Base-by-base conservation (phyloP, 805 yeast species). In the Candida gorgasii region DNA sequence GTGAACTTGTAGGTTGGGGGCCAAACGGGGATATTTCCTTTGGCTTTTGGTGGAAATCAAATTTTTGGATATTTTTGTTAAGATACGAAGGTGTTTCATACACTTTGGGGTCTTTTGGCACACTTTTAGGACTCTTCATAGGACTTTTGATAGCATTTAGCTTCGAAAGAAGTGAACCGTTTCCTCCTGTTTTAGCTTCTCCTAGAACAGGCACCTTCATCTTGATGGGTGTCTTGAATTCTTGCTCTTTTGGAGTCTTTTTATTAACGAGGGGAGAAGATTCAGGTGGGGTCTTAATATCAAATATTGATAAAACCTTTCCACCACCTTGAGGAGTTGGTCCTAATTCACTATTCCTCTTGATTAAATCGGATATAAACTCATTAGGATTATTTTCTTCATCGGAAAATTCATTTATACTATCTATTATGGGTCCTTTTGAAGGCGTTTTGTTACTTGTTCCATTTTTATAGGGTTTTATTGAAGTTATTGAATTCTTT, bases 241-340 rank as follows among this genome's bases (percentile, higher is more conserved):
- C 31, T 22, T 14, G 33, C 18, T 20, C 17, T 5, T 22, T 7
- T 14, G 14, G 16, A 8, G 16, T 15, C 5, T 11, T 28, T 44
- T 52, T 52, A 31, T 31, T 39, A 40, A 58, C 64, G 36, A 66
- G 45, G 2, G 76, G 75, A 1, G 74, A 67, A 2, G 74, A 67
- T 39, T 69, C 72, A 5, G 74, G 75, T 0, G 74, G 74, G 5
- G 74, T 67, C 28, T 59, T 48, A 40, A 80, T 67, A 47, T 87
- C 95, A 55, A 88, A 83, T 3, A 88, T 69, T 13, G 93, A 81
- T 24, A 86, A 58, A 0, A 86, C 86, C 41, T 84, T 76, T 0
- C 96, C 96, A 47, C 82, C 73, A 8, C 87, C 73, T 52, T 88
- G 96, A 0, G 96, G 96, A 0, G 96, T 88, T 0, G 96, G 96